Base-by-base conservation (phyloP, 805 yeast genomes). In the Naumovozyma dairenensis region DNA sequence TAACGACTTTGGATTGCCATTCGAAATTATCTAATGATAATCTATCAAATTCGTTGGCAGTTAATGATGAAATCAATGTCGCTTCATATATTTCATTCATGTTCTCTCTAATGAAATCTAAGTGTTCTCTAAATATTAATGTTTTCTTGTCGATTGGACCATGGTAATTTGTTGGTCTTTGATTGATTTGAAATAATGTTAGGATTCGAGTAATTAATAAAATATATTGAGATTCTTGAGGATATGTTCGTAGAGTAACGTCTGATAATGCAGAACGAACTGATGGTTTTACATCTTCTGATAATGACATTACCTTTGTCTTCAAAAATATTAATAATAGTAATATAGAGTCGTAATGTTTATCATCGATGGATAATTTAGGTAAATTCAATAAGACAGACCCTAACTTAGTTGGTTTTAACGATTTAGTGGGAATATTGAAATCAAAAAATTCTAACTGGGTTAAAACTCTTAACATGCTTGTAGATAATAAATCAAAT, bases 61-160 rank as follows among this genome's bases (percentile, higher is more conserved):
- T 62, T 49, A 69, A 65, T 33, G 68, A 65, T 15, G 76, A 72
- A 49, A 66, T 69, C 37, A 65, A 48, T 32, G 65, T 67, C 30
- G 66, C 64, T 43, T 74, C 80, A 19, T 74, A 51, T n/a, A 77
- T 56, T 42, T 74, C 76, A 39, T 72, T 67, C 18, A 75, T 51
- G 27, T 66, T 66, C 16, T 56, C 59, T 20, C 67, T 67, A 31
- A 80, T 54, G 31, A 69, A 69, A 35, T 74, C 67, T 30, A 80
- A 53, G 36, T 74, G 73, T 14, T 85, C 77, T 49, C 86, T 69
- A 53, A 79, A 80, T 28, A 74, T 70, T 31, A 82, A 62, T 22
- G 83, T 61, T 25, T 72, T 69, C 43, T 78, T 71, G 13, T 84
- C 80, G 21, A 84, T 64, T 10, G 85, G 86, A 2, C 87, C 87